These are phyloP conservation scores for Vicia faba DNA, from an alignment of 306 rosid genomes.

Conservation along the genomic window DNA sequence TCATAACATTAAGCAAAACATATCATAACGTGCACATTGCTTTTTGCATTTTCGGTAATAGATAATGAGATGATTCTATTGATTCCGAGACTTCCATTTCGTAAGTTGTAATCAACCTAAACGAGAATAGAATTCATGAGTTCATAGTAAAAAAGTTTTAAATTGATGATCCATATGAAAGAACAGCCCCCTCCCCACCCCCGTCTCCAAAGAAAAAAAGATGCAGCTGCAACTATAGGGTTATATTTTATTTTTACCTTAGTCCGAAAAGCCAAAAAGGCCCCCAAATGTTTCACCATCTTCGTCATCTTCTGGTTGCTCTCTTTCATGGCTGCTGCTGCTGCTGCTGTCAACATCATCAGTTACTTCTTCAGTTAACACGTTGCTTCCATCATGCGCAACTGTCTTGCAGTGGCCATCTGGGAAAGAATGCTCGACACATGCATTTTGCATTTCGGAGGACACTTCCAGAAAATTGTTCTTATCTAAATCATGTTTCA, in stretches of 20 bases:
- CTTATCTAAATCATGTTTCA: constrained; percentile 37
- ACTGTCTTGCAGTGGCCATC: constrained; percentile 53
- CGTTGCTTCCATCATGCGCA: constrained; percentile 45
- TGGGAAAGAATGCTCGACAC: constrained; percentile 42
- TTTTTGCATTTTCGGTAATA: constrained; percentile 16
- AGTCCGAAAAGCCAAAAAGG: constrained; percentile 62
- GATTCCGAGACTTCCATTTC: constrained; percentile 15
- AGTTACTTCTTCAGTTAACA: constrained; percentile 48
- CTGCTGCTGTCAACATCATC: constrained; percentile 61
- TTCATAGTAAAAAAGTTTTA: constrained; percentile 14
- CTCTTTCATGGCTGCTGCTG: constrained; percentile 49
- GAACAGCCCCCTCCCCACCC: not conserved
- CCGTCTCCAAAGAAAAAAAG: not conserved
- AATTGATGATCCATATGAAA: constrained; percentile 8
- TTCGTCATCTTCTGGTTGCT: constrained; percentile 50
- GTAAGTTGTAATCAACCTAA: constrained; percentile 35
- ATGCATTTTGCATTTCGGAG: constrained; percentile 42
- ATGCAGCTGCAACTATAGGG: constrained; percentile 27
- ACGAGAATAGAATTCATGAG: constrained; percentile 20
- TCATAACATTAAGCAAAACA: not conserved
- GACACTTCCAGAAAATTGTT: constrained; percentile 37
- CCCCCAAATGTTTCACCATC: constrained; percentile 65
- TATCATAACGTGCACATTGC: constrained; percentile 13
- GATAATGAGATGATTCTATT: constrained; percentile 28
- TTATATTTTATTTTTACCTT: constrained; percentile 50